Percentiles rank a stretch among this genome's conserved stretches.
phyloP scores from a whole-genome alignment of 345 rosid genomes.

The Populus ilicifolia region DNA sequence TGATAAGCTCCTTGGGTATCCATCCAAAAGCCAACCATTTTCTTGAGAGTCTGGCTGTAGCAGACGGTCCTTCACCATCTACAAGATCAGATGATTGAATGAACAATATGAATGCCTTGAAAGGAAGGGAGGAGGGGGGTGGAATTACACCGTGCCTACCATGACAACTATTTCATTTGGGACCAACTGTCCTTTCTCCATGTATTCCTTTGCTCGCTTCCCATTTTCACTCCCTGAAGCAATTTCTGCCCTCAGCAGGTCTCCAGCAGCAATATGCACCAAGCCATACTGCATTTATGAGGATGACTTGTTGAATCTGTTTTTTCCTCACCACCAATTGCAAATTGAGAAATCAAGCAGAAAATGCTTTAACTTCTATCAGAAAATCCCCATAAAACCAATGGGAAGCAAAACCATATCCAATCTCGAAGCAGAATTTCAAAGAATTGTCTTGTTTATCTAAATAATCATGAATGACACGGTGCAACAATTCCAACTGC shows the following conservation, averaged over 20 bases:
- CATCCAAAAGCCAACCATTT: conserved; percentile 97
- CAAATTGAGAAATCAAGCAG: conserved; percentile 14
- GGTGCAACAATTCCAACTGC: neutral
- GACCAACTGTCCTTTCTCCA: conserved; percentile 83
- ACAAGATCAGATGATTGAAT: conserved; percentile 13
- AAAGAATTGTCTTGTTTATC: neutral
- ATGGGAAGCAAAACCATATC: neutral
- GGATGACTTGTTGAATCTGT: conserved; percentile 29
- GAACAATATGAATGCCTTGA: neutral
- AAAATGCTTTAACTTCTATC: conserved; percentile 2
- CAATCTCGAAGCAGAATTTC: neutral
- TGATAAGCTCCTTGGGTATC: conserved; percentile 85
- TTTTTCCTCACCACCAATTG: conserved; percentile 14
- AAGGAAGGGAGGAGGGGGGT: neutral
- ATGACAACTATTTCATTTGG: conserved; percentile 74
- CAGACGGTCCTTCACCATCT: conserved; percentile 90
- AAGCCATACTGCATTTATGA: conserved; percentile 75
- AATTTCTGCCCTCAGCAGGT: conserved; percentile 74
- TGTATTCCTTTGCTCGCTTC: conserved; percentile 65
- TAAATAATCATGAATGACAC: neutral
- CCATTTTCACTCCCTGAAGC: conserved; percentile 85
- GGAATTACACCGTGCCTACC: conserved; percentile 25
- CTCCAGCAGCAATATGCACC: conserved; percentile 93
- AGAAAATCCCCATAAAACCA: conserved; percentile 3
- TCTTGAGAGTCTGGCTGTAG: conserved; percentile 64